A percentile compares a stretch with the other conserved stretches of the same genome.
phyloP scores from a whole-genome alignment of 441 rosid species.

The Mallotus repandus region DNA sequence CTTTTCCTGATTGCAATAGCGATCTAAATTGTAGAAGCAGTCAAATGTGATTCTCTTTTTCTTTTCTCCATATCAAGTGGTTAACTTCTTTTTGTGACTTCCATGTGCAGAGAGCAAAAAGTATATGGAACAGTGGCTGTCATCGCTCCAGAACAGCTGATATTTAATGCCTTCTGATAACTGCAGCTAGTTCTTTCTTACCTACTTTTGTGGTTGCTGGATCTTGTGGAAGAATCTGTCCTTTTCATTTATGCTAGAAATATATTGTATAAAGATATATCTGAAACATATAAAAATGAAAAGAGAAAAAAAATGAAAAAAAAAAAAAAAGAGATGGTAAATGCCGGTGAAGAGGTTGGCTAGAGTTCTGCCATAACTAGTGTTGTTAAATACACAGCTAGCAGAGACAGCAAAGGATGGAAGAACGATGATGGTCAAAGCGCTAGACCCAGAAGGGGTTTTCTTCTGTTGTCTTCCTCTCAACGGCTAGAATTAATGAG shows the following conservation, averaged over 20 bases:
- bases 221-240: conserved; percentile 18
- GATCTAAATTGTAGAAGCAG: not conserved
- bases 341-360: conserved; percentile 14
- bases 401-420: conserved; percentile 15
- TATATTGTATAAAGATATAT: conserved; percentile 22
- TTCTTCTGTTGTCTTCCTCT: not conserved
- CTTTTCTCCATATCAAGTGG: conserved; percentile 1
- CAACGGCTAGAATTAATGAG: not conserved
- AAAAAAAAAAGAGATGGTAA: not conserved
- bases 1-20: not conserved
- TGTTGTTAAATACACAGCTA: not conserved
- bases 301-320: not conserved
- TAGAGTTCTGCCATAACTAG: not conserved
- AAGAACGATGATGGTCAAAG: conserved; percentile 7
- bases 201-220: conserved; percentile 11
- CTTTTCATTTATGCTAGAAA: conserved; percentile 9
- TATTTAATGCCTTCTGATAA: not conserved
- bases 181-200: not conserved
- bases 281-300: not conserved
- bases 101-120: conserved; percentile 47
- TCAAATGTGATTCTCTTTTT: not conserved
- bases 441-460: conserved; percentile 3
- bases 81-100: conserved; percentile 1
- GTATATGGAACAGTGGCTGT: conserved; percentile 63
- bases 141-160: conserved; percentile 48